Conservation (phyloP, 2,329 filamentous ascomycete genomes). For the Pestalotiopsis sp. region DNA sequence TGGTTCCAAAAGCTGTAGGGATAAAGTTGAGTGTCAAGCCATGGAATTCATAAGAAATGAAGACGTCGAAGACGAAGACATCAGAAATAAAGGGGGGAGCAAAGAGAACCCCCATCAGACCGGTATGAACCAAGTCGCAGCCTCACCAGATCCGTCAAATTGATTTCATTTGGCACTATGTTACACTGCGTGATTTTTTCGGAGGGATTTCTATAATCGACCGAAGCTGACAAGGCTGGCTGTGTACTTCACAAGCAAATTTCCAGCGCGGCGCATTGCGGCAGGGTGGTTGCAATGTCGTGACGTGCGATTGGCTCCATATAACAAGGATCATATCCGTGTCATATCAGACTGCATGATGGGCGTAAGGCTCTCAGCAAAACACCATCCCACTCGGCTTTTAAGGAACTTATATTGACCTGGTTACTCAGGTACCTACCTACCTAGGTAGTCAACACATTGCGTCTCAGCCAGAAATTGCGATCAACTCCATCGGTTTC, state of each 20-base stretch:
- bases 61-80: not conserved
- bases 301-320: not conserved
- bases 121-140: not conserved
- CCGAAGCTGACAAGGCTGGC: not conserved
- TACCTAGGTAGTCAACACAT: too few relatives aligned
- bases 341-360: too few relatives aligned
- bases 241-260: not conserved
- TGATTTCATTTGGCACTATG: not conserved
- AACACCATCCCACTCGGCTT: too few relatives aligned
- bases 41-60: too few relatives aligned
- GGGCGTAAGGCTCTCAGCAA: too few relatives aligned
- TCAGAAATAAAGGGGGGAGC: not conserved
- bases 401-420: too few relatives aligned
- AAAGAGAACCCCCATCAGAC: not conserved
- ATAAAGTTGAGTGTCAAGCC: too few relatives aligned
- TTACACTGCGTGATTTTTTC: not conserved
- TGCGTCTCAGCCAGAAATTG: too few relatives aligned
- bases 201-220: too few relatives aligned
- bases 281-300: not conserved
- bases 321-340: not conserved
- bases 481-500: too few relatives aligned
- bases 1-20: too few relatives aligned
- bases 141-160: not conserved
- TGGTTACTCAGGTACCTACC: too few relatives aligned
- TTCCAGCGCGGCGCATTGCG: not conserved